These are phyloP conservation scores for Hirschioporus abietinus DNA, from an alignment of 768 basidiomycete genomes.

Conservation along the genomic window DNA sequence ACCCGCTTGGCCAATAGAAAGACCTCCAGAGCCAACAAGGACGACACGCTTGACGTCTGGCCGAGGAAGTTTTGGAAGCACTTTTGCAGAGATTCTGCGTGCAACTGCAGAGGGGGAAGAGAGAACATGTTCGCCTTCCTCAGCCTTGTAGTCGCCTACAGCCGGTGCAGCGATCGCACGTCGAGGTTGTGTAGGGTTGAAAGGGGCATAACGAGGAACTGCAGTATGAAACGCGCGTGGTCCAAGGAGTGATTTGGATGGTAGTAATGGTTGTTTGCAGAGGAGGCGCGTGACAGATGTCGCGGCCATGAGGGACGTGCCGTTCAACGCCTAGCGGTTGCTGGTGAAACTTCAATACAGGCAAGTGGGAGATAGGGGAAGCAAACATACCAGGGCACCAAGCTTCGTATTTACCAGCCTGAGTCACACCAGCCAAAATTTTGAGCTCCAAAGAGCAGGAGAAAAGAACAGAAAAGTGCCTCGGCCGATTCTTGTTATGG, in stretches of 20 bases:
- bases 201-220: not conserved
- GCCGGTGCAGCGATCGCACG: constrained; percentile 67
- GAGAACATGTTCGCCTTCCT: constrained; percentile 69
- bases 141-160: constrained; percentile 61
- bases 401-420: not conserved
- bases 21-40: constrained; percentile 93
- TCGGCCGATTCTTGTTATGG: not conserved
- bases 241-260: not conserved
- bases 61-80: constrained; percentile 85
- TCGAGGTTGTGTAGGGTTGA: not conserved
- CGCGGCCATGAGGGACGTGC: not conserved
- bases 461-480: not conserved
- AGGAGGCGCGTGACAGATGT: not conserved
- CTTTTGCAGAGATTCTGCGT: constrained; percentile 87
- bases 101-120: constrained; percentile 95
- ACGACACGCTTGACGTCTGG: constrained; percentile 93
- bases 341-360: not conserved
- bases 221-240: constrained; percentile 3
- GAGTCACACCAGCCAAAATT: not conserved
- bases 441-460: not conserved
- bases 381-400: not conserved
- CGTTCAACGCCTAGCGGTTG: not conserved
- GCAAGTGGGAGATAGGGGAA: not conserved
- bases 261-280: not conserved
- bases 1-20: constrained; percentile 97